phyloP scores from a whole-genome alignment of 306 rosid species.

The Oemleria cerasiformis region DNA sequence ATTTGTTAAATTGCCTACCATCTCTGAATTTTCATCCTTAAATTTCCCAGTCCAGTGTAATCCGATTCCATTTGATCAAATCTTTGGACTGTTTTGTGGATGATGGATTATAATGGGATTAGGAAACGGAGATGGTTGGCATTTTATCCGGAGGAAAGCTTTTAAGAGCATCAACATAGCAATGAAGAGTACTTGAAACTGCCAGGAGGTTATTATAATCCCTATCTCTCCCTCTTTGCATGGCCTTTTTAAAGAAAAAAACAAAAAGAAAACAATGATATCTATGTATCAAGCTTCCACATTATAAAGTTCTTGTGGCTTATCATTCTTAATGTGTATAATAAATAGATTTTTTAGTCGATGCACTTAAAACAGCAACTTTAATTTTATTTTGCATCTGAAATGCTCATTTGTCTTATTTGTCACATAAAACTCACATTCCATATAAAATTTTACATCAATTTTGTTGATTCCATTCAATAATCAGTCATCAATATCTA shows the following conservation, averaged over 20 bases:
- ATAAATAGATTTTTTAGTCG: background rate
- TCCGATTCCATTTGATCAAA: background rate
- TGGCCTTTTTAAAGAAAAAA: constrained; percentile 2
- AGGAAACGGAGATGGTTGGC: constrained; percentile 58
- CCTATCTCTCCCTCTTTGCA: background rate
- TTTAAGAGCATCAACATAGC: constrained; percentile 15
- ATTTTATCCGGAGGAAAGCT: constrained; percentile 45
- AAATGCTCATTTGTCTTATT: too few species aligned
- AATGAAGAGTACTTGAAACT: constrained; percentile 15
- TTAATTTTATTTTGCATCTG: too few species aligned
- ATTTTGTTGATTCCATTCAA: too few species aligned
- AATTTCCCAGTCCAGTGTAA: constrained; percentile 5
- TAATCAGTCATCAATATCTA: too few species aligned
- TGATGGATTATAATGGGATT: constrained; percentile 29
- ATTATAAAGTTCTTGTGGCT: background rate
- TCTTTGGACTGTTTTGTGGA: constrained; percentile 13
- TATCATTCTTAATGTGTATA: background rate
- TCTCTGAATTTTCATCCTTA: constrained; percentile 41
- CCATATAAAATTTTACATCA: too few species aligned
- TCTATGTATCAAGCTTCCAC: background rate
- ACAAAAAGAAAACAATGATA: background rate
- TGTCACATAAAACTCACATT: too few species aligned
- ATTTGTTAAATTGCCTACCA: constrained; percentile 54
- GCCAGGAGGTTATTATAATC: background rate
- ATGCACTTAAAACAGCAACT: too few species aligned